Conservation (phyloP, 2,329 filamentous ascomycete genomes). For the Alternaria sp. region DNA sequence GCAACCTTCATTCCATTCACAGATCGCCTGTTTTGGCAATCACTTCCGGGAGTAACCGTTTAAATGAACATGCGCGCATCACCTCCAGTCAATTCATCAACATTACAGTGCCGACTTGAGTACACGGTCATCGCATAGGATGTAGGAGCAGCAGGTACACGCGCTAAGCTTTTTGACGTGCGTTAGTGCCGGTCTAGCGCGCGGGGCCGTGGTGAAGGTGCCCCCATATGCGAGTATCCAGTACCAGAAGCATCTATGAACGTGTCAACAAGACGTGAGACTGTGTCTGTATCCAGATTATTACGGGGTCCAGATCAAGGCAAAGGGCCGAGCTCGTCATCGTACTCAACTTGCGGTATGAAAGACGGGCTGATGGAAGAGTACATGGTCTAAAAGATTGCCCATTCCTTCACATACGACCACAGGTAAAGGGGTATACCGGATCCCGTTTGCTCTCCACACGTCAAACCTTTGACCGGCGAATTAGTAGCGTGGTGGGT, state of each 20-base stretch:
- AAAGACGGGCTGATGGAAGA: not conserved
- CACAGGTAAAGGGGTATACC: not conserved
- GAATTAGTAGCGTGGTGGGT: not conserved
- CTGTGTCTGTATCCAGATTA: not conserved
- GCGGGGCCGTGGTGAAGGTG: not conserved
- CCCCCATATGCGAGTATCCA: not conserved
- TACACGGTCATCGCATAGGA: not conserved
- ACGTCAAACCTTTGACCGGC: not conserved
- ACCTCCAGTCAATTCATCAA: not conserved
- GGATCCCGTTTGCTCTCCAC: too few species aligned
- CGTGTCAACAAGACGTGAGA: not conserved
- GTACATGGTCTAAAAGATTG: accelerated
- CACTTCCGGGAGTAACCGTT: not conserved
- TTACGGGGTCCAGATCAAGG: not conserved
- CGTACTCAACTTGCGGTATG: too few species aligned
- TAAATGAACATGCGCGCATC: not conserved
- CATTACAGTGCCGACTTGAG: not conserved
- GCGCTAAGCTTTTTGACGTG: not conserved
- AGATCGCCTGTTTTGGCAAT: not conserved
- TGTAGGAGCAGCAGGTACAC: not conserved
- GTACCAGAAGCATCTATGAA: not conserved
- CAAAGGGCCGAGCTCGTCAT: not conserved
- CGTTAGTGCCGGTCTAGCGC: not conserved
- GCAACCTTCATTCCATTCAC: not conserved
- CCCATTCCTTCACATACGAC: not conserved